Evolutionary conservation across 208 protist species (phyloP).

Genomic region (Trypanosoma boissoni): DNA sequence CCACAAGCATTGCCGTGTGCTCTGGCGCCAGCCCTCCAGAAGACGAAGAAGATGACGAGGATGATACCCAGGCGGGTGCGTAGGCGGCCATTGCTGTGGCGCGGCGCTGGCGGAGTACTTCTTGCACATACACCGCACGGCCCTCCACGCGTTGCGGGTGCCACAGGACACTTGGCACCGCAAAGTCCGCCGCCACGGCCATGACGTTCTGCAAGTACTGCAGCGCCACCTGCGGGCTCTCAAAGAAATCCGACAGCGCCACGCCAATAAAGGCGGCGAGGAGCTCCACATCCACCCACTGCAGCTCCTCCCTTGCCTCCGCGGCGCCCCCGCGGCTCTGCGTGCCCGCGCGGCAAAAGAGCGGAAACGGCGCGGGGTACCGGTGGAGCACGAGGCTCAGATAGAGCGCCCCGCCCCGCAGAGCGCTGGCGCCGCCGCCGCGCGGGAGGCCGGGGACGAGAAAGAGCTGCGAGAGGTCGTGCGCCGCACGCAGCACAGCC

Average conservation of each 20-base stretch:
- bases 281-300: slow-evolving; percentile 83
- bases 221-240: slow-evolving; percentile 37
- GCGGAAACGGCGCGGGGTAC: slow-evolving; percentile 64
- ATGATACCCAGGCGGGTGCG: no score
- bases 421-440: slow-evolving; percentile 19
- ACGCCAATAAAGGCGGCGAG: slow-evolving; percentile 58
- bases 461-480: slow-evolving; percentile 49
- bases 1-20: slow-evolving; percentile 75
- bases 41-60: neutral
- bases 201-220: slow-evolving; percentile 79
- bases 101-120: slow-evolving; percentile 24
- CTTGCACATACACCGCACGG: slow-evolving; percentile 34
- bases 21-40: slow-evolving; percentile 53
- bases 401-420: slow-evolving; percentile 56
- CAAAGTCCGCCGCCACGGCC: slow-evolving; percentile 43
- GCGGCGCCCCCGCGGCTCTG: neutral
- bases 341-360: slow-evolving; percentile 39
- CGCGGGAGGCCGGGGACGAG: slow-evolving; percentile 35
- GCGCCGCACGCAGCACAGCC: slow-evolving; percentile 63
- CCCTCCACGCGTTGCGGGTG: slow-evolving; percentile 47
- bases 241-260: slow-evolving; percentile 68
- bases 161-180: slow-evolving; percentile 72
- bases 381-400: slow-evolving; percentile 67
- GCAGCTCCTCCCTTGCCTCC: slow-evolving; percentile 36
- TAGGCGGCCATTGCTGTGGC: neutral